Evolutionary conservation across 2,329 filamentous ascomycete genomes (phyloP), one percentile per base, ranked within the genome.

Genomic region (Pestalotiopsis fici): DNA sequence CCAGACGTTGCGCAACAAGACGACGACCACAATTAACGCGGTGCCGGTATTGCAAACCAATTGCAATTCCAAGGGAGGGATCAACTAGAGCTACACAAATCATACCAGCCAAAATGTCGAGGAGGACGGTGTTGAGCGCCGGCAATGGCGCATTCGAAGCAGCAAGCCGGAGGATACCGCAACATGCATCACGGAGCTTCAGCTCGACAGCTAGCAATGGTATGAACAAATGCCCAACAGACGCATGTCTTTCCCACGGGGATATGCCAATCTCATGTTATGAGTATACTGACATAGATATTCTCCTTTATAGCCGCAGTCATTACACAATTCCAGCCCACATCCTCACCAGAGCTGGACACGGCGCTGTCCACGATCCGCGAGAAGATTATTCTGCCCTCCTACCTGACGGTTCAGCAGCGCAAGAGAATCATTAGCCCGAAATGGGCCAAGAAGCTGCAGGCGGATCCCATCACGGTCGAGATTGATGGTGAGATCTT

Each of bases 321-420:
- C 62, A 79, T 83, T 68, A 77, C 85, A 66, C 71, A 76, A 66
- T 90, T 90, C 74, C 75, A 79, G 7, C 80, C 82, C 64, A 85
- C 87, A 4, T 86, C 86, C 15, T 85, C 85, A 56, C 70, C 81
- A 25, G 80, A 87, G 66, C 83, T 92, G 68, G 85, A 90, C 75
- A 67, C 76, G 13, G 74, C 84, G 37, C 85, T 92, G 69, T 75
- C 78, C 54, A 77, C 73, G 25, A 83, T 91, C 74, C 87, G 89
- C 70, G 78, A 83, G 59, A 86, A 86, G 71, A 83, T 90, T 76
- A 86, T 92, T 75, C 78, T 92, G 55, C 89, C 89, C n/a, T 78
- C 83, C 37, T 86, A 89, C 74, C 86, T 93, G 31, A 82, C 84
- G 25, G 67, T 75, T 31, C 77, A 79, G 63, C 86, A 91, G 78